Evolutionary conservation across 768 basidiomycete genomes (phyloP), one percentile per base, ranked within the genome.

Genomic region (Xanthoconium stramineum): DNA sequence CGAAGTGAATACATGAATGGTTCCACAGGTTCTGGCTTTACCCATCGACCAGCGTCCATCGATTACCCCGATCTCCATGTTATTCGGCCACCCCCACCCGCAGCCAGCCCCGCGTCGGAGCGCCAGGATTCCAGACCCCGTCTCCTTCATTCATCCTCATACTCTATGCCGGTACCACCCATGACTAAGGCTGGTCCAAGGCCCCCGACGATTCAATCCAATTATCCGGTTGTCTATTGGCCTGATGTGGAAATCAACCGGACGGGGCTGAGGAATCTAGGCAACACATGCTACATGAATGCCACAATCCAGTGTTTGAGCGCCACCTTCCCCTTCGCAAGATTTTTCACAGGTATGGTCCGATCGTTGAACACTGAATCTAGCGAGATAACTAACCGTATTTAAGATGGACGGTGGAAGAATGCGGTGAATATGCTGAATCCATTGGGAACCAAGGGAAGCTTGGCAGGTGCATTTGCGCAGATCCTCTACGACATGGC

Each of bases 261-360:
- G 19, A 84, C 86, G 0, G 96, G 96, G 5, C 71, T 99, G 68
- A 95, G 95, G 81, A 99, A 99, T 69, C 68, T 98, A 57, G 88
- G 90, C 17, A 98, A 98, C 70, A 99, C 97, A 9, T 99, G 97
- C 71, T 99, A 98, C 69, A 98, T 98, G 94, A 98, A 98, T 70
- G 91, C 97, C 32, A 94, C 94, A 7, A 83, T 99, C 15, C 97
- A 99, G 72, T 99, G 97, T 70, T 76, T 99, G 67, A 94, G 88
- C 68, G 95, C 95, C 0, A 97, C 96, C 0, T 84, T 90, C 8
- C 96, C 96, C 0, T 96, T 99, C 71, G 84, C 94, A 32, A 80
- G 86, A 52, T 98, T 95, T 75, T 98, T 99, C 65, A 87, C 85
- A 5, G 89, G 94, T 94, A 67, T 37, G 49, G 47, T 17, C 20